Conservation (phyloP, 176 grass and related monocot species). For the Chrysopogon serrulatus region DNA sequence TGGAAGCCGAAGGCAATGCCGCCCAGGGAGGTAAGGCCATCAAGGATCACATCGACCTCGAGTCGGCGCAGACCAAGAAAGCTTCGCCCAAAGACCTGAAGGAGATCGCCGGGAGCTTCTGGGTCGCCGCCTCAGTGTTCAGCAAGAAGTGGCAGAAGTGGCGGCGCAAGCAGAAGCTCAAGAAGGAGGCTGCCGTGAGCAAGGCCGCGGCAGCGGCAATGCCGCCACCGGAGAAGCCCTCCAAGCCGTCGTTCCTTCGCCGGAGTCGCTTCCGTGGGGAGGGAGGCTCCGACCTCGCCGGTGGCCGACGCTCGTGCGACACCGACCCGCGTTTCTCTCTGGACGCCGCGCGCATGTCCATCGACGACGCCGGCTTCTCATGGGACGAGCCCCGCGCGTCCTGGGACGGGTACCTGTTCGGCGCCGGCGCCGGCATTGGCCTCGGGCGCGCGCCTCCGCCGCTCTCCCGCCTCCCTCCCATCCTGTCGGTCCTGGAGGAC, state of each 20-base stretch:
- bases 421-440: slow-evolving; percentile 40
- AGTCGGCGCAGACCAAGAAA: slow-evolving; percentile 51
- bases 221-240: slow-evolving; percentile 39
- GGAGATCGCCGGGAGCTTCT: slow-evolving; percentile 94
- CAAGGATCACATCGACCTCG: slow-evolving; percentile 85
- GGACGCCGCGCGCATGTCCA: slow-evolving; percentile 85
- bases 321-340: slow-evolving; percentile 93
- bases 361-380: slow-evolving; percentile 77
- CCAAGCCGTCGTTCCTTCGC: slow-evolving; percentile 52
- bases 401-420: slow-evolving; percentile 93
- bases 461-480: slow-evolving; percentile 74
- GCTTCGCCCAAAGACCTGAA: slow-evolving; percentile 74
- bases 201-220: slow-evolving; percentile 49
- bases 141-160: slow-evolving; percentile 99
- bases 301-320: slow-evolving; percentile 80
- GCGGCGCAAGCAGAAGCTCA: slow-evolving; percentile 92
- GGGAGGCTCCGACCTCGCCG: slow-evolving; percentile 51
- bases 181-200: slow-evolving; percentile 74
- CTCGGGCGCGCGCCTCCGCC: slow-evolving; percentile 51
- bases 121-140: slow-evolving; percentile 91
- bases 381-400: slow-evolving; percentile 98
- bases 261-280: slow-evolving; percentile 42
- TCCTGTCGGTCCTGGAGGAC: slow-evolving; percentile 88
- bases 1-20: slow-evolving; percentile 35
- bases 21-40: slow-evolving; percentile 35